These are phyloP conservation scores for Fusarium napiforme DNA, from an alignment of 2,329 filamentous ascomycete species.

Conservation along the genomic window DNA sequence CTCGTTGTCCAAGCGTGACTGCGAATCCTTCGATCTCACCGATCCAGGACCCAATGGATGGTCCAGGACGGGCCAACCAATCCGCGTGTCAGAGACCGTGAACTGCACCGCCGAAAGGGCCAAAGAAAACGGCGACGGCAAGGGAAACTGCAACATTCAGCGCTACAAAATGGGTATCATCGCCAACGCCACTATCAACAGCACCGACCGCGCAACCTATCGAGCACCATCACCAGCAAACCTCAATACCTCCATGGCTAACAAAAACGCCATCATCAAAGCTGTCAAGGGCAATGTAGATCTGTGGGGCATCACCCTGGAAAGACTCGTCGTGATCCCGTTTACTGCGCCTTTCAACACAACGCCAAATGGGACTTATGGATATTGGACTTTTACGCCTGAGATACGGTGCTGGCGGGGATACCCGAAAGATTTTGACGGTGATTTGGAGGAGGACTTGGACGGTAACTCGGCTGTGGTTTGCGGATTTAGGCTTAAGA, in stretches of 20 bases:
- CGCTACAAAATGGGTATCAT: neutral
- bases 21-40: neutral
- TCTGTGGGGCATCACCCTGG: neutral
- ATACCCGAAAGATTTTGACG: neutral
- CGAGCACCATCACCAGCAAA: neutral
- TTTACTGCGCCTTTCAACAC: neutral
- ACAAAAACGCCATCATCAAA: neutral
- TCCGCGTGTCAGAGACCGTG: neutral
- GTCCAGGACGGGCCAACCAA: neutral
- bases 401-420: neutral
- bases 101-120: neutral
- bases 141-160: neutral
- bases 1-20: neutral
- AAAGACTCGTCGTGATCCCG: neutral
- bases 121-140: neutral
- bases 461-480: neutral
- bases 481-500: neutral
- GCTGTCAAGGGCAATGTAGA: fast-evolving
- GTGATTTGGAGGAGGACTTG: neutral
- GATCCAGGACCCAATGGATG: neutral
- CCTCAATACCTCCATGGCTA: neutral
- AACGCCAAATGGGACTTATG: neutral
- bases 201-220: neutral
- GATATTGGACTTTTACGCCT: neutral
- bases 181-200: neutral